Percentiles rank a stretch among this genome's conserved stretches.
Evolutionary conservation across 768 basidiomycete species (phyloP).

Genomic region (Lactarius trivialis): DNA sequence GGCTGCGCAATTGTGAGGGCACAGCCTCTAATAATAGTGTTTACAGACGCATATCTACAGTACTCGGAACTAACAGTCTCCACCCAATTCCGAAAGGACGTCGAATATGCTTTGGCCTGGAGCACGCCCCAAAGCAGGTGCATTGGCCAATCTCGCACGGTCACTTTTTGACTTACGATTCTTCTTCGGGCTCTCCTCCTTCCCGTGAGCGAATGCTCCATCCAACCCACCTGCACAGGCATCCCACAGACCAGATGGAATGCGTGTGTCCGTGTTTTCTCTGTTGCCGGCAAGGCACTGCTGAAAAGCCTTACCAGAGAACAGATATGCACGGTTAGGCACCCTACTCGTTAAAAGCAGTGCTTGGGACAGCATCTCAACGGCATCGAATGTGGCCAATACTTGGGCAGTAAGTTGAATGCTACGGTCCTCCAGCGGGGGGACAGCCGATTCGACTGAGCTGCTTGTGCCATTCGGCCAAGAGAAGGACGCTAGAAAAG

Average conservation of each 20-base stretch:
- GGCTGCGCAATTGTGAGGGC: neutral
- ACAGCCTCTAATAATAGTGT: no score
- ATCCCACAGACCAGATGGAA: constrained; percentile 23
- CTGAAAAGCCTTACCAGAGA: constrained; percentile 62
- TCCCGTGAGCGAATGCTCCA: constrained; percentile 10
- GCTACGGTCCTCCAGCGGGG: constrained; percentile 49
- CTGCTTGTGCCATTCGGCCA: constrained; percentile 2
- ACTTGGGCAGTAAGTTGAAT: constrained; percentile 65
- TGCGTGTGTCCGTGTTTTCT: constrained; percentile 17
- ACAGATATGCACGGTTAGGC: constrained; percentile 39
- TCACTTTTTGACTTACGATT: constrained; percentile 35
- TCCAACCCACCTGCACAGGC: constrained; percentile 16
- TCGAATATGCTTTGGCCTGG: constrained; percentile 7
- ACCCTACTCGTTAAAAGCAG: constrained; percentile 48
- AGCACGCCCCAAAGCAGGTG: neutral
- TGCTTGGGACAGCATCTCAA: constrained; percentile 55
- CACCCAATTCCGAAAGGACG: constrained; percentile 12
- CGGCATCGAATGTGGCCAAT: constrained; percentile 49
- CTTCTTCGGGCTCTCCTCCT: constrained; percentile 8
- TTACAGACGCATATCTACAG: no score
- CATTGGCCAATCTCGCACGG: neutral
- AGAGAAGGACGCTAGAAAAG: constrained; percentile 49
- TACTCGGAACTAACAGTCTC: neutral
- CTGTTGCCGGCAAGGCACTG: constrained; percentile 35
- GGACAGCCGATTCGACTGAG: constrained; percentile 22